A percentile compares a stretch with the other conserved stretches of the same genome.
Evolutionary conservation across 495 filamentous ascomycete species (phyloP).

Genomic region (Daldinia loculata): DNA sequence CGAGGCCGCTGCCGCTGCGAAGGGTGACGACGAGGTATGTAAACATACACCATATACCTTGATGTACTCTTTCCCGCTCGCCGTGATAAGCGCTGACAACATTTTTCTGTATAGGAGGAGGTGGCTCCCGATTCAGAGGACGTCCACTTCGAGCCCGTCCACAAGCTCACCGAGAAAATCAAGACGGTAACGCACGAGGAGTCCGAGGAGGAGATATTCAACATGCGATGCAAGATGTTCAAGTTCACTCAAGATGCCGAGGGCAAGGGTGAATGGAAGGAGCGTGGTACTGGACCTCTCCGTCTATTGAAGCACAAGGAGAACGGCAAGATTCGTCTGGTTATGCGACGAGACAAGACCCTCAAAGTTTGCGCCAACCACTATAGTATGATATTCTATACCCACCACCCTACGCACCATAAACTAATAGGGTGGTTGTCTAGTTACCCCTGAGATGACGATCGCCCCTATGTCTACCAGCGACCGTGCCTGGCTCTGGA

Average conservation of each 20-base stretch:
- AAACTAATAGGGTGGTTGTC: constrained; percentile 17
- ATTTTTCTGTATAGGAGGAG: constrained; percentile 63
- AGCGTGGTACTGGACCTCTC: constrained; percentile 97
- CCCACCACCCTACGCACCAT: neutral
- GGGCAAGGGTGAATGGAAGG: constrained; percentile 88
- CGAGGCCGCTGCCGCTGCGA: constrained; percentile 66
- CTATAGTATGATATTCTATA: constrained; percentile 76
- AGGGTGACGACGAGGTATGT: constrained; percentile 55
- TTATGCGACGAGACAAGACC: constrained; percentile 99
- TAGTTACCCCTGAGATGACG: constrained; percentile 99
- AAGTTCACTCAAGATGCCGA: constrained; percentile 84
- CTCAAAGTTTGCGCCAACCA: constrained; percentile 99
- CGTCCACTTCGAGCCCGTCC: constrained; percentile 96
- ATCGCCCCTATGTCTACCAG: constrained; percentile 96
- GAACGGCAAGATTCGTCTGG: constrained; percentile 95
- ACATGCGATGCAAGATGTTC: constrained; percentile 99
- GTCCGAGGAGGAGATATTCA: constrained; percentile 95
- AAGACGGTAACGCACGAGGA: constrained; percentile 99
- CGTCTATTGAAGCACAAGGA: constrained; percentile 97
- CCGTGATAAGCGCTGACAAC: constrained; percentile 17
- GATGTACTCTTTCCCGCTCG: neutral
- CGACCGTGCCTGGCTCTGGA: constrained; percentile 99
- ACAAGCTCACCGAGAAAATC: constrained; percentile 92
- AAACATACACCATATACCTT: neutral
- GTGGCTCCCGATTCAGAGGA: constrained; percentile 80